Percentiles rank a stretch among this genome's conserved stretches.
phyloP scores from a whole-genome alignment of 2,329 filamentous ascomycete genomes.

The Tolypocladium amazonense region DNA sequence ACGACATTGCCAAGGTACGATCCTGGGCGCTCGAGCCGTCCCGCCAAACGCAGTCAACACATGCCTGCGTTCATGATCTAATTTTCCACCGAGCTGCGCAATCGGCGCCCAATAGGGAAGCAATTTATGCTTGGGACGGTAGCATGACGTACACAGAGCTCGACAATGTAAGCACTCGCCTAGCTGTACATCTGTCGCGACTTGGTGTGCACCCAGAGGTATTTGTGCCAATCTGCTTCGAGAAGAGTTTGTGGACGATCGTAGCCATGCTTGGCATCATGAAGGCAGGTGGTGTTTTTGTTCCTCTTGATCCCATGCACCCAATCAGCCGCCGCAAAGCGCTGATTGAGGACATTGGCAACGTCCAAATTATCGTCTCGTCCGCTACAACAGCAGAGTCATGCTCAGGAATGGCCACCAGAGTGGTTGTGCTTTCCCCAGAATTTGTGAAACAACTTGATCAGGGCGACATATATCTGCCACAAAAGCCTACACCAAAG shows the following conservation, averaged over 20 bases:
- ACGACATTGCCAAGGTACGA: not conserved
- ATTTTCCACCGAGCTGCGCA: not conserved
- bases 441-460: not conserved
- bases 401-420: not conserved
- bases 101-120: not conserved
- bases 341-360: not conserved
- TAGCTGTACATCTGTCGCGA: not conserved
- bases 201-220: not conserved
- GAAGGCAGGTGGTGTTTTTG: constrained; percentile 11
- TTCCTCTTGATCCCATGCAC: not conserved
- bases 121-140: constrained; percentile 6
- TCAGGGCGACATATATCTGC: not conserved
- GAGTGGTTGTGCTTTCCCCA: not conserved
- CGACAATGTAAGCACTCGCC: not conserved
- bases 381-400: not conserved
- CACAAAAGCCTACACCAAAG: not conserved
- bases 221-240: constrained; percentile 3
- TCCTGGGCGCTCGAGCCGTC: not conserved
- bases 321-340: not conserved
- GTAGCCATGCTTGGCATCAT: constrained; percentile 14
- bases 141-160: constrained; percentile 4
- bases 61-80: constrained; percentile 16
- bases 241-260: constrained; percentile 9
- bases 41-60: not conserved
- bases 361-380: not conserved